These are phyloP conservation scores for Ilyonectria destructans DNA, from an alignment of 2,329 filamentous ascomycete species.

Conservation along the genomic window DNA sequence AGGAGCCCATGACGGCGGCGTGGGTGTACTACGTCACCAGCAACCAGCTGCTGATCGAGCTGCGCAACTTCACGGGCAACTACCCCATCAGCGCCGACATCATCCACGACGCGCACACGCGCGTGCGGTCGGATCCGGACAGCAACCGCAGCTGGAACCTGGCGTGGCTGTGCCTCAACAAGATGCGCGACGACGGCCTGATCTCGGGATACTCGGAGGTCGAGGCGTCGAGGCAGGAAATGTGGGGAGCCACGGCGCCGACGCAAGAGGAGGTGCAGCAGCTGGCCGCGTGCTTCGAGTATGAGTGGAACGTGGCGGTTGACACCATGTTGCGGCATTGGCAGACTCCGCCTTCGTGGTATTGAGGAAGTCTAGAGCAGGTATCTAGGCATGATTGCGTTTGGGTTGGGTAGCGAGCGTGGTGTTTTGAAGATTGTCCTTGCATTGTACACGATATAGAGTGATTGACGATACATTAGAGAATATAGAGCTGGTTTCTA, in stretches of 20 bases:
- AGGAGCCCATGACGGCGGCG: conserved; percentile 77
- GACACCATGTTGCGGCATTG: conserved; percentile 80
- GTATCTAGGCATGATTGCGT: background rate
- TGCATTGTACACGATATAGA: background rate
- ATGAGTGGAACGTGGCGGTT: conserved; percentile 78
- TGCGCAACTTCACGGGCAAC: conserved; percentile 77
- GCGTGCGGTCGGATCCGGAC: conserved; percentile 75
- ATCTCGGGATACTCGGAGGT: conserved; percentile 73
- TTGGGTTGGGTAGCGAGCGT: background rate
- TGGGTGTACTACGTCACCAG: conserved; percentile 82
- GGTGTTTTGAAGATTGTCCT: conserved; percentile 3
- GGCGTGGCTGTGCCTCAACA: conserved; percentile 80
- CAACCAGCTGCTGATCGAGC: conserved; percentile 78
- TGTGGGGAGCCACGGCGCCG: conserved; percentile 78
- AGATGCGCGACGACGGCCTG: conserved; percentile 76
- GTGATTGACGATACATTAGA: background rate
- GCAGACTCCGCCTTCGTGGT: conserved; percentile 73
- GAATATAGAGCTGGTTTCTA: background rate
- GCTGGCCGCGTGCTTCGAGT: conserved; percentile 74
- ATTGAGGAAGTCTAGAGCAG: conserved; percentile 50
- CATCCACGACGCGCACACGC: conserved; percentile 75
- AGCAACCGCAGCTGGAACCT: conserved; percentile 84
- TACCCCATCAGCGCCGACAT: conserved; percentile 79
- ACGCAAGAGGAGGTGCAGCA: conserved; percentile 70
- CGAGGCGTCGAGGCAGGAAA: conserved; percentile 75